Conservation (phyloP, 352 stramenopile species). For the Phytophthora cajani region DNA sequence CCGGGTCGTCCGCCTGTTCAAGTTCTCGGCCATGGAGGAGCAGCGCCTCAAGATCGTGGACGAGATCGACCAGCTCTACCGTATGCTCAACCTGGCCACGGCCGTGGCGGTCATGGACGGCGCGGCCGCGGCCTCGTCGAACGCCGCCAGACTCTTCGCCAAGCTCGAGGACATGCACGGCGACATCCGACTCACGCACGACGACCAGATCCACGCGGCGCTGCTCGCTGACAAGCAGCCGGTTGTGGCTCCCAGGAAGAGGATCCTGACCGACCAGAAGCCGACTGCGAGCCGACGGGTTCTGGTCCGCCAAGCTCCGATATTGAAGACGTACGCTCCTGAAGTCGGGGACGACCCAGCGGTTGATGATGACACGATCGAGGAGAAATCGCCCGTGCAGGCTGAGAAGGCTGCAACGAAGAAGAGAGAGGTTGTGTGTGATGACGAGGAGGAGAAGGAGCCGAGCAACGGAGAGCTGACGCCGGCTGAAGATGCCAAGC, state of each 20-base stretch:
- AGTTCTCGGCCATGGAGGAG: background rate
- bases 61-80: constrained; percentile 1
- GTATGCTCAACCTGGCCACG: background rate
- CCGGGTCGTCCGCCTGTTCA: background rate
- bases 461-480: background rate
- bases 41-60: constrained; percentile 1
- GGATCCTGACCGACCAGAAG: background rate
- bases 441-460: background rate
- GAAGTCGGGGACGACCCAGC: background rate
- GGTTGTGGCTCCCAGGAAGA: background rate
- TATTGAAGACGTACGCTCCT: background rate
- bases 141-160: background rate
- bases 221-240: background rate
- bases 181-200: background rate
- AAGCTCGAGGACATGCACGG: background rate
- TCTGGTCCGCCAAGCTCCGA: background rate
- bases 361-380: background rate
- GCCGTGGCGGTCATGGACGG: background rate
- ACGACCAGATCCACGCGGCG: background rate
- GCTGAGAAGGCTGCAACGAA: background rate
- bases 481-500: no score
- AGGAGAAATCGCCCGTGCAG: background rate
- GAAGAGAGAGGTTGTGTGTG: background rate
- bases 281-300: background rate
- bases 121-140: background rate